These are phyloP conservation scores for Pseudohalonectria lignicola DNA, from an alignment of 2,329 filamentous ascomycete species.

Conservation along the genomic window DNA sequence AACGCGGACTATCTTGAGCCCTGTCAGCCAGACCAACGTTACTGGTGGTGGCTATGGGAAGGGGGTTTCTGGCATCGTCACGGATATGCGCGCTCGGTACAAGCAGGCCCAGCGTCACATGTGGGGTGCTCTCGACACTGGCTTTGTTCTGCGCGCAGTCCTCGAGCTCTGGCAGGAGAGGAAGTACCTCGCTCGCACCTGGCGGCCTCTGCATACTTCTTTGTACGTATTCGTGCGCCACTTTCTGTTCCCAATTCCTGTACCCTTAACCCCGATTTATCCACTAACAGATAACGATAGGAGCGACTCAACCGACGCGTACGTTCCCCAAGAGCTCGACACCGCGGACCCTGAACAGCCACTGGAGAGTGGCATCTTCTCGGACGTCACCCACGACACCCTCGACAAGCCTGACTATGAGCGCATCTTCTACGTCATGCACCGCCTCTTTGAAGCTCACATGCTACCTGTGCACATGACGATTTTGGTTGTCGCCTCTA, in stretches of 20 bases:
- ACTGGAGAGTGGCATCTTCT: conserved; percentile 40
- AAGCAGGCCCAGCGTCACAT: conserved; percentile 64
- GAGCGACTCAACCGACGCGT: conserved; percentile 32
- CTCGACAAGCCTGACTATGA: conserved; percentile 41
- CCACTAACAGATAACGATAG: too few relatives aligned
- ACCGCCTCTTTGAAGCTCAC: conserved; percentile 64
- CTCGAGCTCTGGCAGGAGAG: conserved; percentile 46
- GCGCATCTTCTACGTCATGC: conserved; percentile 46
- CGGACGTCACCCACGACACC: conserved; percentile 39
- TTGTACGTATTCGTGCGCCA: conserved; percentile 16
- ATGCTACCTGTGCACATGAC: conserved; percentile 60
- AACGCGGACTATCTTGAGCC: conserved; percentile 51
- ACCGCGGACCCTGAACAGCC: conserved; percentile 26
- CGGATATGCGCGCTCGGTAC: conserved; percentile 55
- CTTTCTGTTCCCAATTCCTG: background rate
- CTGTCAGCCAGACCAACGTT: conserved; percentile 64
- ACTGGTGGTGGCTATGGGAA: conserved; percentile 43
- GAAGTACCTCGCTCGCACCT: conserved; percentile 42
- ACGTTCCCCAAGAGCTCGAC: conserved; percentile 32
- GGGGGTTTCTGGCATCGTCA: conserved; percentile 40
- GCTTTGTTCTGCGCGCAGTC: conserved; percentile 49
- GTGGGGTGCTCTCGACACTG: conserved; percentile 64
- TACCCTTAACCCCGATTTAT: background rate
- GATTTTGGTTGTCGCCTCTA: conserved; percentile 51
- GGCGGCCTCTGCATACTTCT: conserved; percentile 43